Evolutionary conservation across 139 green algal genomes (phyloP), one percentile per base, ranked within the genome.

Genomic region (Chlorella sp.): DNA sequence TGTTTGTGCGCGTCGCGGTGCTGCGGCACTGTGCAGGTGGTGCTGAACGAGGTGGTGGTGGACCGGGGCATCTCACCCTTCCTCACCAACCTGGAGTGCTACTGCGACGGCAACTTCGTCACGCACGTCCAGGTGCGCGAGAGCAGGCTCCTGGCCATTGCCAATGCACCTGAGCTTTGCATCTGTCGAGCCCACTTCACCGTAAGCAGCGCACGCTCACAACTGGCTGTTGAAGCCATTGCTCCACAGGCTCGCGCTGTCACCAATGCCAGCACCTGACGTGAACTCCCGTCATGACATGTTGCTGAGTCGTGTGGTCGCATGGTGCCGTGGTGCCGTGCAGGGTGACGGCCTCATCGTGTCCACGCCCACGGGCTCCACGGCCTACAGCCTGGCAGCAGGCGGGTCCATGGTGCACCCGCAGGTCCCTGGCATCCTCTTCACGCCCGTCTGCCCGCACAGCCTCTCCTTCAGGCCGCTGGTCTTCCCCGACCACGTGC

Each of bases 391-490:
- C 66, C 81, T 97, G 60, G 92, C 93, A 36, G 91, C 91, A 30
- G 91, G 91, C 1, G 88, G 90, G 55, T 85, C 78, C 63, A 93
- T 95, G 87, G 85, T 95, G 29, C 88, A 93, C 85, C 87, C 88
- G 23, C 77, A 85, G 80, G 84, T 0, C 95, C 95, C 59, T 93
- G 98, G 73, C 98, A 95, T 80, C 94, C 94, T 64, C 14, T 64
- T 64, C 55, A 64, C 55, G 4, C 55, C 55, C 4, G 55, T 64
- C 14, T 64, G 55, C 0, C 55, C 55, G 55, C 95, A 99, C 85
- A 96, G 89, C 27, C 90, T 99, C 10, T 94, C 86, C 68, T 99
- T 99, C 89, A 82, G 95, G 33, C 95, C 95, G 24, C 89, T 99
- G 35, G 89, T 99, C 51, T 90, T 99, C 70, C 95, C 95, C 0